Conservation (phyloP, 208 protist species). For the Porcisia hertigi region DNA sequence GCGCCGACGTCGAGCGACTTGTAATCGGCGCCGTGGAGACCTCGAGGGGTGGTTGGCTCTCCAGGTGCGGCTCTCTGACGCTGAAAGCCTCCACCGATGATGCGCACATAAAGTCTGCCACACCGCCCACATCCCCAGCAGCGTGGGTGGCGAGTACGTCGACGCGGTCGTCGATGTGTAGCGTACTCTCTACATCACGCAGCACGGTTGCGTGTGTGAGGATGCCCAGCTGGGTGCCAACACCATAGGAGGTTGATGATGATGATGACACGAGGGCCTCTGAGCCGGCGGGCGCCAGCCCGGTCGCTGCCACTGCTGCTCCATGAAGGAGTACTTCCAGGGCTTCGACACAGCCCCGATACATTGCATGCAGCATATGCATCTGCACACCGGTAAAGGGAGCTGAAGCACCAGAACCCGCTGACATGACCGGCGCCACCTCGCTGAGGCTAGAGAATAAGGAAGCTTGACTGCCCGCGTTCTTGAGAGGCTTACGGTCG, state of each 20-base stretch:
- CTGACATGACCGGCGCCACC: neutral
- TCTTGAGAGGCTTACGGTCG: constrained; percentile 3
- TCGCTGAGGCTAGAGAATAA: constrained; percentile 8
- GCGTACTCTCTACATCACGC: neutral
- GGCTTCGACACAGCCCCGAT: constrained; percentile 26
- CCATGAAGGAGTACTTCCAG: constrained; percentile 32
- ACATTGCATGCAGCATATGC: constrained; percentile 14
- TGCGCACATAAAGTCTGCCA: neutral
- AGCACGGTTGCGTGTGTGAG: constrained; percentile 15
- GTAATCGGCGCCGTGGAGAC: too few relatives aligned
- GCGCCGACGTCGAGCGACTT: too few relatives aligned
- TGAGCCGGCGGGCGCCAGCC: neutral
- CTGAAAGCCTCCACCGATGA: neutral
- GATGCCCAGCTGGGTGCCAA: constrained; percentile 5
- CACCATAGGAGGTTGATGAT: neutral
- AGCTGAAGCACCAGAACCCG: neutral
- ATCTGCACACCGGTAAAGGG: neutral
- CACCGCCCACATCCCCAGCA: neutral
- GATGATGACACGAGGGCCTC: neutral
- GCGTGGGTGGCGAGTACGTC: constrained; percentile 3
- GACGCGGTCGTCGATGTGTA: constrained; percentile 4
- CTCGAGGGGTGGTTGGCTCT: neutral
- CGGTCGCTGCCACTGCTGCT: constrained; percentile 20
- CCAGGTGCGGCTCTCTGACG: too few relatives aligned
- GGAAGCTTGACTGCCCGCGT: neutral